These are phyloP conservation scores for Zygosaccharomyces rouxii DNA, from an alignment of 805 yeast genomes.

Conservation along the genomic window DNA sequence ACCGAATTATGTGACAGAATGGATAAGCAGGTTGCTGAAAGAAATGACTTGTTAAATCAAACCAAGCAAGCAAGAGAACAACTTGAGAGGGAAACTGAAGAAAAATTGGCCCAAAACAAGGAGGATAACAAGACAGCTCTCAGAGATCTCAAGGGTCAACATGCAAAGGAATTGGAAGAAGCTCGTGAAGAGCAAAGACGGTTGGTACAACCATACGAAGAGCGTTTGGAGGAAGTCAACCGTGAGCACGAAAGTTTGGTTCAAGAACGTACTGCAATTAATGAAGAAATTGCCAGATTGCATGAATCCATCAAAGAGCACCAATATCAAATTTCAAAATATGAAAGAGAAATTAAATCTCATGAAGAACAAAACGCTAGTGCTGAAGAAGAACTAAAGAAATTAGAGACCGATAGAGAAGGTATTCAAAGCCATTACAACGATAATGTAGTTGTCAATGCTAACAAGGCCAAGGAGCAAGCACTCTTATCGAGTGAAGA, in stretches of 20 bases:
- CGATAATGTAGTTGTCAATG: conserved; percentile 22
- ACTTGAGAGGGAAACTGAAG: conserved; percentile 40
- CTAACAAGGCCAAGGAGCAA: conserved; percentile 36
- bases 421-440: conserved; percentile 24
- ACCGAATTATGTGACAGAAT: conserved; percentile 33
- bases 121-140: conserved; percentile 25
- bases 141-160: conserved; percentile 28
- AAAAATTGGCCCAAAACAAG: conserved; percentile 30
- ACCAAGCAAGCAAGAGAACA: conserved; percentile 31
- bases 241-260: conserved; percentile 31
- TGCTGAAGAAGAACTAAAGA: conserved; percentile 33
- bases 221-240: conserved; percentile 41
- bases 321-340: conserved; percentile 33
- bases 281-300: conserved; percentile 43
- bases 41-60: conserved; percentile 41
- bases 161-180: conserved; percentile 28
- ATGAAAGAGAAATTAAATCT: conserved; percentile 33
- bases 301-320: conserved; percentile 34
- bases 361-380: conserved; percentile 29
- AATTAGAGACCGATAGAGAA: conserved; percentile 32
- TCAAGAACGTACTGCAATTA: conserved; percentile 36
- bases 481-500: conserved; percentile 35
- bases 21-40: conserved; percentile 35
- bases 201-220: conserved; percentile 42
- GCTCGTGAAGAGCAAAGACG: conserved; percentile 32